Conservation (phyloP, 2,329 filamentous ascomycete genomes). For the Xylaria sp. region DNA sequence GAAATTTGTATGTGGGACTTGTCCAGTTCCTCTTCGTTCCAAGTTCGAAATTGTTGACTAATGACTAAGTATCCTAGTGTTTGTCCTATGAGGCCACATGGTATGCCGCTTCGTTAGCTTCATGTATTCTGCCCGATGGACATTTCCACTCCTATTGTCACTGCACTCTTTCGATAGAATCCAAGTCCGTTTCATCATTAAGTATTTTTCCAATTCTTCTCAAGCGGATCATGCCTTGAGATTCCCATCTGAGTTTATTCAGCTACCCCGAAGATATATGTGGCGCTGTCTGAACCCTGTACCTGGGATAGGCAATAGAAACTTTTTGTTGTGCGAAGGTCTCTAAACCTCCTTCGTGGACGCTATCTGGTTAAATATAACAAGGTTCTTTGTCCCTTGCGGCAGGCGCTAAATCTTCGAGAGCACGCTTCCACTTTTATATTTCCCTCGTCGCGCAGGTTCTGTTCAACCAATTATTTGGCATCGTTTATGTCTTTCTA, state of each 20-base stretch:
- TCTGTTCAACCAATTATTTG: background rate
- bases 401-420: background rate
- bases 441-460: background rate
- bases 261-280: background rate
- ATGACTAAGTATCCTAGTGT: background rate
- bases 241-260: background rate
- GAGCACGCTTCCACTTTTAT: conserved; percentile 7
- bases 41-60: background rate
- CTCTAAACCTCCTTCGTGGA: too few species aligned
- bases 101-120: conserved; percentile 17
- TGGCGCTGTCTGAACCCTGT: too few species aligned
- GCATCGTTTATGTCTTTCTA: background rate
- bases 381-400: too few species aligned
- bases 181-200: background rate
- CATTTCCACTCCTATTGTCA: background rate
- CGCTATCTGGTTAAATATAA: too few species aligned
- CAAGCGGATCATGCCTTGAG: background rate
- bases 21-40: background rate
- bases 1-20: background rate
- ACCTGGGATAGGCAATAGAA: too few species aligned
- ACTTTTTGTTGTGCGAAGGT: too few species aligned
- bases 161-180: background rate
- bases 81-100: background rate
- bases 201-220: background rate
- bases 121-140: background rate